Evolutionary conservation across 2,329 filamentous ascomycete species (phyloP), one percentile per base, ranked within the genome.

Genomic region (Chaetothyriales sp.): DNA sequence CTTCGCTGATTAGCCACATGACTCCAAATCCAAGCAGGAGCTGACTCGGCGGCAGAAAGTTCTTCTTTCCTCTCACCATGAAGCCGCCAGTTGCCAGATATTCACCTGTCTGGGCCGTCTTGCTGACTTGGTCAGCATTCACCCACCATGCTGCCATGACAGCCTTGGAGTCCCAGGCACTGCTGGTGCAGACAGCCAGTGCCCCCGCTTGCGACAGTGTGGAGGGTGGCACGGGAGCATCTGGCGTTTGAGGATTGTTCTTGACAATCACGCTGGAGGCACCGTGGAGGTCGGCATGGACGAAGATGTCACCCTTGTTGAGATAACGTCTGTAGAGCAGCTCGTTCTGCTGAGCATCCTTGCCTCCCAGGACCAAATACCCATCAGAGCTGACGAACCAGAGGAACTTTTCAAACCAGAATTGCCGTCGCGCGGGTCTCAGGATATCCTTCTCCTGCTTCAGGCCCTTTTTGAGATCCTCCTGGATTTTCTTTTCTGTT

Each of bases 71-170:
- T 40, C 79, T 78, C 47, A 95, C 76, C 67, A 83, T 80, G 65
- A 98, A 95, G 56, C 80, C 80, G 18, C 90, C 92, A 0, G 78
- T 74, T 0, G 82, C 78, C 5, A 98, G 69, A 60, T 86, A 90
- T 59, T 94, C 89, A 20, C 90, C 90, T 0, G 78, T 81, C 0
- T 82, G 76, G 0, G 85, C 83, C 33, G 81, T 86, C 69, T 97
- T 97, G 8, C 86, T 88, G 0, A 98, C 87, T 66, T 97, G 89
- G 50, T 90, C 83, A 1, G 86, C 84, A 56, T 83, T 82, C 0
- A 94, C 90, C 92, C 92, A 98, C 84, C 87, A 98, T 7, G 90
- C 89, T 18, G 86, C 84, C 86, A 97, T 94, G 15, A 88, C 81
- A 7, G 90, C 90, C 67, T 98, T 98, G 1, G 86, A 90, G 55